phyloP scores from a whole-genome alignment of 225 moss, liverwort and hornwort species.

The Sphagnum tenellum region DNA sequence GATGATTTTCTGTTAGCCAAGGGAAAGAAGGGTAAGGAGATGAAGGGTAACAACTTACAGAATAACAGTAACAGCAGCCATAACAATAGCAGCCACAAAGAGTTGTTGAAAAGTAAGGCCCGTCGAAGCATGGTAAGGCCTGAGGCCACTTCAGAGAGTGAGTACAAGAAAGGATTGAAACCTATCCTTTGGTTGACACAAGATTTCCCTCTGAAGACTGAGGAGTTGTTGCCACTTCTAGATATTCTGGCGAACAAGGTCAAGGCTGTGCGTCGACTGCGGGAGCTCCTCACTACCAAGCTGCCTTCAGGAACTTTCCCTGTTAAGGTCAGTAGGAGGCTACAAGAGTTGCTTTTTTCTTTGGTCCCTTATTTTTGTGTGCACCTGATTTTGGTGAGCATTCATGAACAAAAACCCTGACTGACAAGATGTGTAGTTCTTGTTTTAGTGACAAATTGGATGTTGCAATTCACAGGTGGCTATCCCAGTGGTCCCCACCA shows the following conservation, averaged over 20 bases:
- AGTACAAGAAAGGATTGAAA: conserved; percentile 92
- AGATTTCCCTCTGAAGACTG: conserved; percentile 85
- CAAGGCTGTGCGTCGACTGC: conserved; percentile 87
- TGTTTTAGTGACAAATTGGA: too few relatives aligned
- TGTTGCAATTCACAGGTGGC: conserved; percentile 52
- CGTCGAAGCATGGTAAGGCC: conserved; percentile 36
- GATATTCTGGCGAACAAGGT: conserved; percentile 98
- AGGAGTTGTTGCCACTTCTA: conserved; percentile 84
- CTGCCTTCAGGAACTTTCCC: conserved; percentile 84
- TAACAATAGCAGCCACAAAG: conserved; percentile 14
- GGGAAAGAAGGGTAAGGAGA: conserved; percentile 57
- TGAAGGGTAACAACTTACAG: conserved; percentile 14
- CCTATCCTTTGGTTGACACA: conserved; percentile 95
- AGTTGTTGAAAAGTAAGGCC: conserved; percentile 45
- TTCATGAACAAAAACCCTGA: too few relatives aligned
- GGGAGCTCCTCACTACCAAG: conserved; percentile 89
- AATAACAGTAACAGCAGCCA: too few relatives aligned
- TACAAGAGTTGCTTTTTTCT: too few relatives aligned
- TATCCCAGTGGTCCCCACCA: conserved; percentile 95
- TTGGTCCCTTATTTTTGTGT: too few relatives aligned
- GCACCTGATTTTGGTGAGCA: too few relatives aligned
- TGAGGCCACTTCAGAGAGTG: conserved; percentile 70
- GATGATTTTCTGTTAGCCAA: conserved; percentile 54
- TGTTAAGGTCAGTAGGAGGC: conserved; percentile 60
- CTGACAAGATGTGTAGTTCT: too few relatives aligned